Evolutionary conservation across 345 rosid species (phyloP).

Genomic region (Pugionium dolabratum): DNA sequence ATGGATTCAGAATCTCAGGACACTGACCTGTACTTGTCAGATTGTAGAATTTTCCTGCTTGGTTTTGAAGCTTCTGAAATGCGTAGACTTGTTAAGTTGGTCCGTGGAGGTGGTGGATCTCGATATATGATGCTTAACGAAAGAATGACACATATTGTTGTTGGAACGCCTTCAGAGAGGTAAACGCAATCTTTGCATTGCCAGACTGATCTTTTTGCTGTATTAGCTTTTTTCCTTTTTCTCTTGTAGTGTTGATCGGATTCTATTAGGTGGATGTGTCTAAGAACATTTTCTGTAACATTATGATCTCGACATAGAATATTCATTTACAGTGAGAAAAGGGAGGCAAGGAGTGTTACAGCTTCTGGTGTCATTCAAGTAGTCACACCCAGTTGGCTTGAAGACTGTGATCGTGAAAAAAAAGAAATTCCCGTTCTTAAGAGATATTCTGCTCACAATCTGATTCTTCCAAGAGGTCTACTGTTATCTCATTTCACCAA

Average conservation of each 20-base stretch:
- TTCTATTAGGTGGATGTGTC: slow-evolving; percentile 17
- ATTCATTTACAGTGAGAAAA: slow-evolving; percentile 64
- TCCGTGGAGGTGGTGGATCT: slow-evolving; percentile 84
- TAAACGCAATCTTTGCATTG: slow-evolving; percentile 45
- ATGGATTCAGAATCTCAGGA: slow-evolving; percentile 81
- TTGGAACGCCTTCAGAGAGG: slow-evolving; percentile 88
- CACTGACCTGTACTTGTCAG: slow-evolving; percentile 81
- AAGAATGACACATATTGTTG: slow-evolving; percentile 82
- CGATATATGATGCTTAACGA: slow-evolving; percentile 62
- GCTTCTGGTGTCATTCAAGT: slow-evolving; percentile 81
- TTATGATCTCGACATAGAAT: slow-evolving; percentile 25
- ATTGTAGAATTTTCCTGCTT: slow-evolving; percentile 69
- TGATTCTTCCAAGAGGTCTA: slow-evolving; percentile 87
- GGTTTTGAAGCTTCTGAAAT: slow-evolving; percentile 87
- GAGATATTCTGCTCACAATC: slow-evolving; percentile 66
- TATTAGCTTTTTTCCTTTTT: no score
- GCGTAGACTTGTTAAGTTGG: slow-evolving; percentile 75
- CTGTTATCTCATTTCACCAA: slow-evolving; percentile 24
- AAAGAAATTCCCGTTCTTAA: slow-evolving; percentile 67
- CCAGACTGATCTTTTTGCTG: no score
- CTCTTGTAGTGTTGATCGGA: no score
- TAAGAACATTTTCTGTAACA: slow-evolving; percentile 14
- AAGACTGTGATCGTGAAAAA: slow-evolving; percentile 77
- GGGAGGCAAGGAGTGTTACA: slow-evolving; percentile 72
- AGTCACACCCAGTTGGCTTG: slow-evolving; percentile 83